Base-by-base conservation (phyloP, 164 flowering plant species). In the Kingdonia uniflora region DNA sequence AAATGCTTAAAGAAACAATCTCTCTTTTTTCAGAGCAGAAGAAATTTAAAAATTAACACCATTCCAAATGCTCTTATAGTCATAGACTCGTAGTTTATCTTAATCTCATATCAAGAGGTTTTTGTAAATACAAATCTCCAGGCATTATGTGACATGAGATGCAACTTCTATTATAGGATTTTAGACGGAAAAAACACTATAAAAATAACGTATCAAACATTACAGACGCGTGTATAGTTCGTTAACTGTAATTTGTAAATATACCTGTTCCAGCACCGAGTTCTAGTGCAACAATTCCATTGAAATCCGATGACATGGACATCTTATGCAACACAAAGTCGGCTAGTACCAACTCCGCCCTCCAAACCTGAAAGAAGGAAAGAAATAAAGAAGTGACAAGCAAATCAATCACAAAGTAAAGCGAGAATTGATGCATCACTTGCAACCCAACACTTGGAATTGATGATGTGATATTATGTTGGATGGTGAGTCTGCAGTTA, bases 201-300 rank as follows among this genome's bases (percentile, higher is more conserved):
- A 47, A 11, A 33, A 56, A 11, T 22, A 17, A 22, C 1, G 14
- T 45, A 0, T 45, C 16, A 23, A 7, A 49, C 29, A 3, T n/a
- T 22, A 21, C 15, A 24, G 17, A 49, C 2, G 12, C 26, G n/a
- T 23, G 5, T 21, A 29, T n/a, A 48, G n/a, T 24, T 11, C 5
- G 10, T 5, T 23, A 49, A 24, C 25, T n/a, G n/a, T n/a, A 1
- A 20, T 12, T 23, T 15, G 20, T 2, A n/a, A n/a, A n/a, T n/a
- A n/a, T 64, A 87, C 97, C 96, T 65, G 97, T 91, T 58, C 96
- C 97, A 68, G 95, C 83, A 29, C 97, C 97, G 63, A 91, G 86
- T 65, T 91, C 96, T 48, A 80, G 39, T 1, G 84, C 68, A 57
- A 82, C 69, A 57, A 79, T 53, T 47, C 78, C 83, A 55, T 78